Evolutionary conservation across 106 monocot species (phyloP).

Genomic region (Acorus calamus): DNA sequence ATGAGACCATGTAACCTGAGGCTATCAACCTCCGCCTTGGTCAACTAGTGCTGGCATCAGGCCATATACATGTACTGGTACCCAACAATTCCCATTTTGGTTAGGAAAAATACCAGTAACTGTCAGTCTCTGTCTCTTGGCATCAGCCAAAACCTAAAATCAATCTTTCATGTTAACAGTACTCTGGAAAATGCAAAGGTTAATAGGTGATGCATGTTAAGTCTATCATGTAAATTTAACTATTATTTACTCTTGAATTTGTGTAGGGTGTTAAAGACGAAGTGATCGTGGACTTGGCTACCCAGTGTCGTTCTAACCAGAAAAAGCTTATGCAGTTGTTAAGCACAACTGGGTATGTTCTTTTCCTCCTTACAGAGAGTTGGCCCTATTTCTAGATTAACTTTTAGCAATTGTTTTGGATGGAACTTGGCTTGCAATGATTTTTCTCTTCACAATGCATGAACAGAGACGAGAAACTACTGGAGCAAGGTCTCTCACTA

Average conservation of each 20-base stretch:
- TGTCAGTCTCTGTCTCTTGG: too few species aligned
- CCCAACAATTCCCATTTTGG: too few species aligned
- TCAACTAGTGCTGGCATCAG: too few species aligned
- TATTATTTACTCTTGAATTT: background rate
- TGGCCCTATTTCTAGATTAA: too few species aligned
- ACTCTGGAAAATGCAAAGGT: too few species aligned
- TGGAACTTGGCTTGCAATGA: background rate
- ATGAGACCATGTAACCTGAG: too few species aligned
- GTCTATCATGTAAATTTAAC: background rate
- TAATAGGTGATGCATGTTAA: too few species aligned
- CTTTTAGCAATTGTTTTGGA: background rate
- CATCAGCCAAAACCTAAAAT: too few species aligned
- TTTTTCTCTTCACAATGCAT: background rate
- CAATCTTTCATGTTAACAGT: too few species aligned
- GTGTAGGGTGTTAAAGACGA: slow-evolving; percentile 82
- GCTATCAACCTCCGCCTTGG: too few species aligned
- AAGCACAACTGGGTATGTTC: slow-evolving; percentile 53
- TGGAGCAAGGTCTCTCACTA: slow-evolving; percentile 58
- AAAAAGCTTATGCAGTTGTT: slow-evolving; percentile 63
- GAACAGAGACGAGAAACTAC: slow-evolving; percentile 70
- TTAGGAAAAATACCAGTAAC: too few species aligned
- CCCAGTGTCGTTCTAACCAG: slow-evolving; percentile 69
- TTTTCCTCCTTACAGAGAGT: background rate
- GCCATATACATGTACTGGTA: too few species aligned
- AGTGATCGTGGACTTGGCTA: slow-evolving; percentile 76